Percentiles rank a stretch among this genome's conserved stretches.
phyloP scores from a whole-genome alignment of 805 yeast genomes.

The Teunomyces atbi region DNA sequence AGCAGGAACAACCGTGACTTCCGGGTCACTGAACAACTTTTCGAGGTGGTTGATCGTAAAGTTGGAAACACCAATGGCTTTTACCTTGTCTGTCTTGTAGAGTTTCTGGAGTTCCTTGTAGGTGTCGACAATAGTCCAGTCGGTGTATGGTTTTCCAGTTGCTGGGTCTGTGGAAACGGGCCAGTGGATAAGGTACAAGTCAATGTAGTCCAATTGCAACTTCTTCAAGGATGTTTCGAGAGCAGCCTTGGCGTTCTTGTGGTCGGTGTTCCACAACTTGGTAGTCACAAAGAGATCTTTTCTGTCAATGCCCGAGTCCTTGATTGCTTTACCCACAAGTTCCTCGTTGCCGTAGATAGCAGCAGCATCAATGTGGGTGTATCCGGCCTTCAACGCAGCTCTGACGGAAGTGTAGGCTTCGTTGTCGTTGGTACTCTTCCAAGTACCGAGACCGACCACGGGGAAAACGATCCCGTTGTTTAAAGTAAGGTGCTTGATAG shows the following conservation, averaged over 20 bases:
- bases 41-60: slow-evolving; percentile 28
- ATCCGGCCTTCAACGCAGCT: slow-evolving; percentile 62
- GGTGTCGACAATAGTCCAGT: slow-evolving; percentile 30
- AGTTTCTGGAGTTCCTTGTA: slow-evolving; percentile 33
- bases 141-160: slow-evolving; percentile 18
- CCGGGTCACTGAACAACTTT: slow-evolving; percentile 22
- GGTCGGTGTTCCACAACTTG: slow-evolving; percentile 59
- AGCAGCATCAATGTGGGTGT: slow-evolving; percentile 78
- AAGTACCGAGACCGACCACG: slow-evolving; percentile 18
- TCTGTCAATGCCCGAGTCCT: slow-evolving; percentile 60
- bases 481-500: slow-evolving; percentile 2
- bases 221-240: slow-evolving; percentile 57
- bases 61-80: slow-evolving; percentile 38
- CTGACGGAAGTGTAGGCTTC: slow-evolving; percentile 12
- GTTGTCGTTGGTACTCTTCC: slow-evolving; percentile 13
- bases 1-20: slow-evolving; percentile 24
- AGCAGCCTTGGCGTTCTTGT: slow-evolving; percentile 50
- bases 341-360: slow-evolving; percentile 63
- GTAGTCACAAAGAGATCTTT: slow-evolving; percentile 68
- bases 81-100: slow-evolving; percentile 15
- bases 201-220: slow-evolving; percentile 71
- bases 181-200: slow-evolving; percentile 79
- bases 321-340: slow-evolving; percentile 54
- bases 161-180: slow-evolving; percentile 55
- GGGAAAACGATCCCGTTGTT: slow-evolving; percentile 14